Percentiles rank a stretch among this genome's conserved stretches.
Evolutionary conservation across 2,329 filamentous ascomycete species (phyloP).

Genomic region (Penicillium sp.): DNA sequence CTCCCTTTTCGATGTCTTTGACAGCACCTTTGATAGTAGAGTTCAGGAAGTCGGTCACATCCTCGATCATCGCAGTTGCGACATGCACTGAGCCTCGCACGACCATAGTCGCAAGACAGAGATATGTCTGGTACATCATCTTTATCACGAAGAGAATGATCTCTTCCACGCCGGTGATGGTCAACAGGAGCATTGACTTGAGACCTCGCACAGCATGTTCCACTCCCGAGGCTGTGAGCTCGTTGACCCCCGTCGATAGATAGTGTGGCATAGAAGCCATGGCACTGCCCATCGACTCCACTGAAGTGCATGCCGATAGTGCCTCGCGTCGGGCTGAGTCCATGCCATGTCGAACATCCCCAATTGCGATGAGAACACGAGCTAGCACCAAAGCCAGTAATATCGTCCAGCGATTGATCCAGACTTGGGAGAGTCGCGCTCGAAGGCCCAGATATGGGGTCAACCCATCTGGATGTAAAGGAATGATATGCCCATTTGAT

Average conservation of each 20-base stretch:
- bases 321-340: constrained; percentile 72
- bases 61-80: constrained; percentile 56
- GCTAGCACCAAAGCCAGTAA: constrained; percentile 79
- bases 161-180: constrained; percentile 75
- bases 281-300: constrained; percentile 85
- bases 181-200: constrained; percentile 70
- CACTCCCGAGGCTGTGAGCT: constrained; percentile 71
- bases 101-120: constrained; percentile 80
- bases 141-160: constrained; percentile 90
- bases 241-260: constrained; percentile 81
- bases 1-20: constrained; percentile 39
- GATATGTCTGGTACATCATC: constrained; percentile 81
- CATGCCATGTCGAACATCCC: constrained; percentile 66
- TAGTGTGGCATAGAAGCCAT: constrained; percentile 99
- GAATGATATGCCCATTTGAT: constrained; percentile 52
- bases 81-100: constrained; percentile 72
- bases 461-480: constrained; percentile 60
- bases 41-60: constrained; percentile 57
- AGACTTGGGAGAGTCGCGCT: constrained; percentile 86
- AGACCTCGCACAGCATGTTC: constrained; percentile 74
- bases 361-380: constrained; percentile 70
- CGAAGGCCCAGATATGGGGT: constrained; percentile 90
- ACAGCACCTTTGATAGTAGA: constrained; percentile 44
- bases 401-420: constrained; percentile 97
- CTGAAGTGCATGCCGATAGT: constrained; percentile 79